Base-by-base conservation (phyloP, 257 asterid species). In the Mentha longifolia region DNA sequence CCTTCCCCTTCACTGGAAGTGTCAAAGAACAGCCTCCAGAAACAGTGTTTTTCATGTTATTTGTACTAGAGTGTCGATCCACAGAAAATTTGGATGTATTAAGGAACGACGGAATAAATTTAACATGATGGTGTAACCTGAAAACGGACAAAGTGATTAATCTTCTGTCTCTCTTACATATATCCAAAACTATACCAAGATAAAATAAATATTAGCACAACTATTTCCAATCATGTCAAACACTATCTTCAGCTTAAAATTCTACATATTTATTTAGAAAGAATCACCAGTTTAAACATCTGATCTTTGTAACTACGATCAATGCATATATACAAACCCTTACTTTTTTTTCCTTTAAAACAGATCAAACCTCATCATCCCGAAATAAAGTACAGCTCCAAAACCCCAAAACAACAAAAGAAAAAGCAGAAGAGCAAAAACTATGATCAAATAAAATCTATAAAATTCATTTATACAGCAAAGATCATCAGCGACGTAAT, bases 111-210 rank as follows among this genome's bases (percentile, higher is more conserved):
- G 80, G 60, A 9, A 30, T 47, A 12, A 31, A 72, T 65, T 79
- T 83, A 69, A 63, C 78, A 68, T 33, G 63, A 15, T 78, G 65
- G 55, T 41, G 67, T 61, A 62, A 52, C 82, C 98, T 92, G 81
- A 78, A 81, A 77, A 72, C 28, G 50, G 54, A 74, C 43, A 70
- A 0, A 70, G 30, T 20, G 17, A 64, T 42, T 22, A 70, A 71
- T 50, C 47, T 35, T 63, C 31, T 42, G 15, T 19, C 5, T 52
- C 61, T 46, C 30, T 61, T 65, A 47, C 5, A 22, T 54, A 65
- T 41, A 31, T 13, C 68, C 50, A 65, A 51, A 42, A 70, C 47
- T 56, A 60, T 22, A 43, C 41, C 69, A 43, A 64, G 37, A 41
- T 25, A 22, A 35, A 15, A 8, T 63, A 2, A 25, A 42, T 37